A percentile compares a stretch with the other conserved stretches of the same genome.
phyloP scores from a whole-genome alignment of 2,329 filamentous ascomycete genomes.

The Aspergillus calidoustus region DNA sequence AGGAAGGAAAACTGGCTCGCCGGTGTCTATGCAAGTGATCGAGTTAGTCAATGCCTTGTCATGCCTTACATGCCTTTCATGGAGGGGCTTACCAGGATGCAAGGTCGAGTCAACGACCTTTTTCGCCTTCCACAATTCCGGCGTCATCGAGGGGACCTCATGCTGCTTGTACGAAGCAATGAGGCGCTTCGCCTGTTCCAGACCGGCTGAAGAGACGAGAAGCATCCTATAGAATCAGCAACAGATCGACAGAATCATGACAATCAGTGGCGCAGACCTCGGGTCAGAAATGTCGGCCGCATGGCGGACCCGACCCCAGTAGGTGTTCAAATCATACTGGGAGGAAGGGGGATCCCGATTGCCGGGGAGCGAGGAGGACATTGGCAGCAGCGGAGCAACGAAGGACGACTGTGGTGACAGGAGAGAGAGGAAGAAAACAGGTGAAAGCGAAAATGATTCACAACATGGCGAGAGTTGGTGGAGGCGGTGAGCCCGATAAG shows the following conservation, averaged over 20 bases:
- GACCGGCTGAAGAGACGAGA: slow-evolving; percentile 74
- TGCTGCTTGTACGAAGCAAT: slow-evolving; percentile 87
- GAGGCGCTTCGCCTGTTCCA: slow-evolving; percentile 84
- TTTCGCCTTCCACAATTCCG: slow-evolving; percentile 92
- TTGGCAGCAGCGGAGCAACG: slow-evolving; percentile 33
- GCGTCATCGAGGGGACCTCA: slow-evolving; percentile 77
- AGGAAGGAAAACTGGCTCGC: slow-evolving; percentile 86
- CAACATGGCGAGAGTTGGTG: slow-evolving; percentile 24
- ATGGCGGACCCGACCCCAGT: slow-evolving; percentile 93
- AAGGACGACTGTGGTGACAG: slow-evolving; percentile 4
- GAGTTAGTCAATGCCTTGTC: neutral
- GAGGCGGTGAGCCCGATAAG: slow-evolving; percentile 45
- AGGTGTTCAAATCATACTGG: slow-evolving; percentile 88
- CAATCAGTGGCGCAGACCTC: slow-evolving; percentile 61
- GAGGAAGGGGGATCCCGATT: slow-evolving; percentile 85
- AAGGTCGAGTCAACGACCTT: slow-evolving; percentile 96
- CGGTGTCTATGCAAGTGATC: slow-evolving; percentile 69
- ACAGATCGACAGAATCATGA: no score
- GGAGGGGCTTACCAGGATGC: slow-evolving; percentile 72
- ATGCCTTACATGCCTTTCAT: neutral
- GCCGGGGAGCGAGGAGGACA: slow-evolving; percentile 67
- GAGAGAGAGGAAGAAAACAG: slow-evolving; percentile 14
- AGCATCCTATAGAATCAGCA: slow-evolving; percentile 67
- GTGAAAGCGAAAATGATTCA: slow-evolving; percentile 24
- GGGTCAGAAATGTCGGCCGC: slow-evolving; percentile 90